phyloP scores from a whole-genome alignment of 2,329 filamentous ascomycete species.

The Colletotrichum salicis region DNA sequence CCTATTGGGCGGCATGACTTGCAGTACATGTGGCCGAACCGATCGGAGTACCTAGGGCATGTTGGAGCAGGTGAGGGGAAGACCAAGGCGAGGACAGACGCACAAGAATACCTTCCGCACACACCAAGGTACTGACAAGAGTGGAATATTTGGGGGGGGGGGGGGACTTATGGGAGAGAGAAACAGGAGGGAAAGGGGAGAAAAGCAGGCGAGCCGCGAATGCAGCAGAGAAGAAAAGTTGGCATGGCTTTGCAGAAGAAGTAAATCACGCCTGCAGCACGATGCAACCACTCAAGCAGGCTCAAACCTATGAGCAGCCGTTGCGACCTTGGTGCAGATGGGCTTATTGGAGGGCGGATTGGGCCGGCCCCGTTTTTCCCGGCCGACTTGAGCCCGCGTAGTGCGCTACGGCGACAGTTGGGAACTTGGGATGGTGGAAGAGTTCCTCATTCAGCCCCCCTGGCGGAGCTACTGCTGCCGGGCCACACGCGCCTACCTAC shows the following conservation, averaged over 20 bases:
- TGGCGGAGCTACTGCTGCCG: constrained; percentile 27
- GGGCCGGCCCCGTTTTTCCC: constrained; percentile 21
- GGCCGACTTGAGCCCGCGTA: constrained; percentile 11
- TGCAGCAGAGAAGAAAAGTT: constrained; percentile 21
- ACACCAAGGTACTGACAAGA: background rate
- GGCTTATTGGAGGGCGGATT: background rate
- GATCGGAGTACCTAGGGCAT: background rate
- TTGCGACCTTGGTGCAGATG: background rate
- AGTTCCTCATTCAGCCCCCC: constrained; percentile 25
- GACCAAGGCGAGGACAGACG: background rate
- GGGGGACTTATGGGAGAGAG: background rate
- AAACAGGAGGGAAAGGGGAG: background rate
- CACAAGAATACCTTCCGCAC: background rate
- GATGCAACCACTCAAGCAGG: constrained; percentile 30
- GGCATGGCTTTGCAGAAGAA: constrained; percentile 31
- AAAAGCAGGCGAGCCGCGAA: background rate
- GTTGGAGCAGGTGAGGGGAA: background rate
- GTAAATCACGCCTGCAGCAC: constrained; percentile 24
- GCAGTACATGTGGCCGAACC: background rate
- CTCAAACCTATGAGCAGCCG: constrained; percentile 14
- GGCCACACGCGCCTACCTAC: constrained; percentile 10
- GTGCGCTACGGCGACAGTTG: constrained; percentile 6
- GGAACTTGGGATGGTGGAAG: background rate
- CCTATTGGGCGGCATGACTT: background rate
- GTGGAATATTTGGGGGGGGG: background rate